Conservation (phyloP, 1,139 yeast genomes). For the Cylindricascospora bacillispora region DNA sequence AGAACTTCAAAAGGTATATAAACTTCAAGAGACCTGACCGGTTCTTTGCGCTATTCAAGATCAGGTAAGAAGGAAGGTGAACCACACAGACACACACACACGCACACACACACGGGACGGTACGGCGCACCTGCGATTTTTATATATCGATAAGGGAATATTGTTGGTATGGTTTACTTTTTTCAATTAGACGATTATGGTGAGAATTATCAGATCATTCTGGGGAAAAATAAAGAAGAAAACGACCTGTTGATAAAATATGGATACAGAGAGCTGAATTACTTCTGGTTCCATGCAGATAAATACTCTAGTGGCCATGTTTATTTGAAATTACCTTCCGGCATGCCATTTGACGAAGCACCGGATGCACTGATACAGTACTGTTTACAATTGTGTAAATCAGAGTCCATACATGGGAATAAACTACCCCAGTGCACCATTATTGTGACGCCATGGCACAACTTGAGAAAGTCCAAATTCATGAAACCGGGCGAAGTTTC, state of each 20-base stretch:
- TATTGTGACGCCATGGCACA: slow-evolving; percentile 67
- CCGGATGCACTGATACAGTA: slow-evolving; percentile 43
- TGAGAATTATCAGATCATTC: slow-evolving; percentile 21
- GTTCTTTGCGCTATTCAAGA: too few relatives aligned
- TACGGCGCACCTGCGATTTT: too few relatives aligned
- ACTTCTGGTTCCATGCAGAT: slow-evolving; percentile 80
- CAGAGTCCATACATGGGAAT: slow-evolving; percentile 69
- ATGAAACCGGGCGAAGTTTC: slow-evolving; percentile 84
- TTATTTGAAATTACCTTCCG: slow-evolving; percentile 43
- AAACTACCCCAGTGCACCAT: slow-evolving; percentile 58
- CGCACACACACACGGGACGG: too few relatives aligned
- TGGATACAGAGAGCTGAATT: slow-evolving; percentile 44
- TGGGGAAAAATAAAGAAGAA: slow-evolving; percentile 71
- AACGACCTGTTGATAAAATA: slow-evolving; percentile 62
- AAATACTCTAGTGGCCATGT: slow-evolving; percentile 72
- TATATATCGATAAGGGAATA: too few relatives aligned
- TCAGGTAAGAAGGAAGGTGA: too few relatives aligned
- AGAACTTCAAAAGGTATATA: too few relatives aligned
- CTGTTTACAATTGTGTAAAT: slow-evolving; percentile 67
- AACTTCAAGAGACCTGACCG: too few relatives aligned
- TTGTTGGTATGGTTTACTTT: slow-evolving; percentile 20
- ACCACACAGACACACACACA: too few relatives aligned
- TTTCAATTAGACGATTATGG: slow-evolving; percentile 18
- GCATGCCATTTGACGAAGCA: slow-evolving; percentile 38
- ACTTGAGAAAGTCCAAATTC: slow-evolving; percentile 53